Conservation (phyloP, 208 protist genomes). For the Wallacemonas sp. region DNA sequence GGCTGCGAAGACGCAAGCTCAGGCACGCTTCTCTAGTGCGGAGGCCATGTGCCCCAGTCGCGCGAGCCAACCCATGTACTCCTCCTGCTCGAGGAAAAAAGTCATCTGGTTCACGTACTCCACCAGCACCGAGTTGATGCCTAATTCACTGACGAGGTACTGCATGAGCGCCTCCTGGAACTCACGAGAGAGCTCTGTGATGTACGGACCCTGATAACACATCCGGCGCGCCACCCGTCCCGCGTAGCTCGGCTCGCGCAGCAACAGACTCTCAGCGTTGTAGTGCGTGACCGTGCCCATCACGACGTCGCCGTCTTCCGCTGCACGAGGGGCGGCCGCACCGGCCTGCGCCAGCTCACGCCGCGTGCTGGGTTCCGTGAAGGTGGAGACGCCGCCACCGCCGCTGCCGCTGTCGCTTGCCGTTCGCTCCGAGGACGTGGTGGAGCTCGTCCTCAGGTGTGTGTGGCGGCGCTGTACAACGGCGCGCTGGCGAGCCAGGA, state of each 20-base stretch:
- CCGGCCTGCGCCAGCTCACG: not conserved
- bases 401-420: not conserved
- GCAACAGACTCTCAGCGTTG: constrained; percentile 32
- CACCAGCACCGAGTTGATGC: constrained; percentile 53
- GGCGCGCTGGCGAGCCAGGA: constrained; percentile 26
- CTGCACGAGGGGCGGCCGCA: no score
- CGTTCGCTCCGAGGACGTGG: not conserved
- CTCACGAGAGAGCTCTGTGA: constrained; percentile 77
- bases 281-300: no score
- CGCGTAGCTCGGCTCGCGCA: constrained; percentile 33
- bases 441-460: no score
- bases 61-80: constrained; percentile 83
- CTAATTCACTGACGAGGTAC: constrained; percentile 65
- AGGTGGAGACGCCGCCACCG: not conserved
- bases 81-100: constrained; percentile 85
- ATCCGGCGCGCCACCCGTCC: constrained; percentile 60
- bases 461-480: not conserved
- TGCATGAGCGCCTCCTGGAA: constrained; percentile 53
- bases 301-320: no score
- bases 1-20: not conserved
- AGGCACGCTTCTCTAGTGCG: constrained; percentile 14
- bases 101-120: constrained; percentile 89
- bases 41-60: constrained; percentile 44
- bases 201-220: constrained; percentile 70
- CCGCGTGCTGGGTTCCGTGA: constrained; percentile 1